These are phyloP conservation scores for Chlamydomonas schloesseri DNA, from an alignment of 139 green algal species.

Conservation along the genomic window DNA sequence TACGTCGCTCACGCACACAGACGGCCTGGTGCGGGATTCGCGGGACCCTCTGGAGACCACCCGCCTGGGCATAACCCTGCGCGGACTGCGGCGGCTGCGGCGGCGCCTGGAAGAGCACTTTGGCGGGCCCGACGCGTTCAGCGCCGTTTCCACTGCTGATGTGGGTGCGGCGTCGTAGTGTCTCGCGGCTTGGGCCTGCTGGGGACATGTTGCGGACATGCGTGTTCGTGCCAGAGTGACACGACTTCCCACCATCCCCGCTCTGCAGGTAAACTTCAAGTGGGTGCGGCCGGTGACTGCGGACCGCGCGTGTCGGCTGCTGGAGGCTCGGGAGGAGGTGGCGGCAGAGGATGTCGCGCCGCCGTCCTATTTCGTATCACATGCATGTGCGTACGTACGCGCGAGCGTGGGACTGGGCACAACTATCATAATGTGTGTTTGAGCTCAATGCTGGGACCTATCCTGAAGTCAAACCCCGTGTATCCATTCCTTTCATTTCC, in stretches of 20 bases:
- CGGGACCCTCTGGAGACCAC: neutral
- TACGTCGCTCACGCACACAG: no score
- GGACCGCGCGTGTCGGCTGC: neutral
- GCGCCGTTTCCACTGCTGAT: no score
- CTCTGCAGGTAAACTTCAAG: neutral
- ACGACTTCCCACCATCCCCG: neutral
- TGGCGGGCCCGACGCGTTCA: neutral
- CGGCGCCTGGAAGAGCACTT: neutral
- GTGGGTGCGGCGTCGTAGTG: no score
- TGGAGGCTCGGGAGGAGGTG: neutral
- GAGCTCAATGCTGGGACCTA: no score
- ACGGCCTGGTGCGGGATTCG: neutral
- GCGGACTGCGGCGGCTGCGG: conserved; percentile 12
- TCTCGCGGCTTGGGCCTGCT: no score
- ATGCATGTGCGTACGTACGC: conserved; percentile 8
- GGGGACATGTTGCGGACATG: no score
- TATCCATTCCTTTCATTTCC: no score
- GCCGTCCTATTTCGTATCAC: conserved; percentile 15
- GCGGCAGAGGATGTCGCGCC: neutral
- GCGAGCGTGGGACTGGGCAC: no score
- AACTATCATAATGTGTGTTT: no score
- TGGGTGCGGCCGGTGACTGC: neutral
- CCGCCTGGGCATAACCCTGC: conserved; percentile 25
- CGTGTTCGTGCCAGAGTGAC: no score
- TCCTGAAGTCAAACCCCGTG: no score